A percentile compares a stretch with the other conserved stretches of the same genome.
phyloP scores from a whole-genome alignment of 129 eudicot species.

The Helianthus annuus region HanXRQr2.0-SUNRISE NC_035447.2:47985445-47985944 shows the following conservation, averaged over 20 bases:
- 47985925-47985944: slow-evolving; percentile 86
- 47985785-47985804: slow-evolving; percentile 58
- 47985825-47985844: slow-evolving; percentile 77
- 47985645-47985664: slow-evolving; percentile 94
- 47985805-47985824: slow-evolving; percentile 64
- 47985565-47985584: slow-evolving; percentile 84
- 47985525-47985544: slow-evolving; percentile 84
- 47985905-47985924: slow-evolving; percentile 39
- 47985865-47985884: slow-evolving; percentile 82
- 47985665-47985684: slow-evolving; percentile 79
- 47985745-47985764: slow-evolving; percentile 68
- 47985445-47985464: slow-evolving; percentile 55
- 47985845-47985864: slow-evolving; percentile 85
- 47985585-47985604: slow-evolving; percentile 76
- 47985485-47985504: slow-evolving; percentile 77
- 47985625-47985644: slow-evolving; percentile 89
- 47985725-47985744: slow-evolving; percentile 69
- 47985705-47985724: slow-evolving; percentile 87
- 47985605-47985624: slow-evolving; percentile 91
- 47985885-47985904: slow-evolving; percentile 60
- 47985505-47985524: slow-evolving; percentile 71
- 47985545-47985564: slow-evolving; percentile 76
- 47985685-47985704: slow-evolving; percentile 82
- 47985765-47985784: slow-evolving; percentile 85
- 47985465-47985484: slow-evolving; percentile 83